phyloP scores from a whole-genome alignment of 257 asterid genomes.

The Voacanga thouarsii region DNA sequence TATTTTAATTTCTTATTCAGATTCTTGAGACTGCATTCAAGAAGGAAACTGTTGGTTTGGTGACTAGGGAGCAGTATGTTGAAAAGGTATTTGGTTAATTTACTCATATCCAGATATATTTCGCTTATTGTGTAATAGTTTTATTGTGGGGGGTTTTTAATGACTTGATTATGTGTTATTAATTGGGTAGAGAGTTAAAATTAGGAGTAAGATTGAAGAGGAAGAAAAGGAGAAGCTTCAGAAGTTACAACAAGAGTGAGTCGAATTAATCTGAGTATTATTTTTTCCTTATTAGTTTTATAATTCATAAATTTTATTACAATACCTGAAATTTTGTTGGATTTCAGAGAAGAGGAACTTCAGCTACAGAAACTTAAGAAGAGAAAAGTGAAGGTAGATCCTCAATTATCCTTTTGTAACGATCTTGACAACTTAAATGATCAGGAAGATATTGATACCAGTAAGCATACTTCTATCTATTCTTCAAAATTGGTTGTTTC shows the following conservation, averaged over 20 bases:
- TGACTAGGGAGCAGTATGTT: conserved; percentile 89
- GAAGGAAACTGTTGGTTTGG: conserved; percentile 99
- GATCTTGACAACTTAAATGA: conserved; percentile 68
- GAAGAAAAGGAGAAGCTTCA: conserved; percentile 98
- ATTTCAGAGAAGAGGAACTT: conserved; percentile 87
- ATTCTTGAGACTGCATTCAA: conserved; percentile 96
- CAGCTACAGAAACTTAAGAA: conserved; percentile 86
- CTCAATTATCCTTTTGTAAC: conserved; percentile 84
- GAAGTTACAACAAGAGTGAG: conserved; percentile 95
- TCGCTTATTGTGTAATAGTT: background rate
- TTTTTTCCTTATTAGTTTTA: background rate
- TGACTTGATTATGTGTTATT: background rate
- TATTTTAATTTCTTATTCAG: conserved; percentile 31
- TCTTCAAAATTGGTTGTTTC: too few species aligned
- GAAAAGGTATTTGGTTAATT: conserved; percentile 59
- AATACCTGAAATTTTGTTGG: background rate
- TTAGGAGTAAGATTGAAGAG: conserved; percentile 85
- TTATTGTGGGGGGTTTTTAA: background rate
- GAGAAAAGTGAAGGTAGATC: conserved; percentile 85
- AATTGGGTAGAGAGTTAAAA: conserved; percentile 79
- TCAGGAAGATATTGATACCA: conserved; percentile 64
- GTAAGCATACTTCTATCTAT: conserved; percentile 32
- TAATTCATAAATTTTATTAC: too few species aligned
- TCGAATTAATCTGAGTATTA: background rate
- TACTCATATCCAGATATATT: background rate